Conservation (phyloP, 2,329 filamentous ascomycete genomes). For the Mollisiaceae sp. region DNA sequence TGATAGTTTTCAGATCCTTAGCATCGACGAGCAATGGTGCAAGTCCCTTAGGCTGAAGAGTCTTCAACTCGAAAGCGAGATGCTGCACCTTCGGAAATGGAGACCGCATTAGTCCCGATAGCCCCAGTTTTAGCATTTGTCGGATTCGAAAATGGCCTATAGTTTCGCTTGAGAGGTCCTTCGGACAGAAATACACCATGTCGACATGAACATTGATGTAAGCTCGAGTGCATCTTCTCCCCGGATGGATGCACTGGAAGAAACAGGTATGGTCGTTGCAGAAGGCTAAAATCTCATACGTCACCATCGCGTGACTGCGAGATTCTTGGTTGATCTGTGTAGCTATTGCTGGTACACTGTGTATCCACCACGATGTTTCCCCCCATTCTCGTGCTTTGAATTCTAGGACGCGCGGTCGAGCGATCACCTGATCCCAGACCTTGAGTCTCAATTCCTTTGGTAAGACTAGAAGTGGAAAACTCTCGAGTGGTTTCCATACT, state of each 20-base stretch:
- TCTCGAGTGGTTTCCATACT: not conserved
- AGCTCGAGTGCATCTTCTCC: not conserved
- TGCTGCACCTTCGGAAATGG: not conserved
- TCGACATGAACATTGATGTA: not conserved
- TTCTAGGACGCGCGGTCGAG: not conserved
- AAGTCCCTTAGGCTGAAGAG: not conserved
- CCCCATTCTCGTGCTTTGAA: not conserved
- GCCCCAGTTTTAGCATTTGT: not conserved
- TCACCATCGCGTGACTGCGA: not conserved
- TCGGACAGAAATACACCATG: not conserved
- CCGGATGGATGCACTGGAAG: not conserved
- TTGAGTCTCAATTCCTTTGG: not conserved
- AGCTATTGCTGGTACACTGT: not conserved
- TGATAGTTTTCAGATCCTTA: not conserved
- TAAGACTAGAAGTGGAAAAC: not conserved
- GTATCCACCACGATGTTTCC: not conserved
- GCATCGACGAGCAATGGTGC: not conserved
- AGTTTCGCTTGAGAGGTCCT: not conserved
- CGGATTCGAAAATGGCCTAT: not conserved
- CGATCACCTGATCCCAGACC: not conserved
- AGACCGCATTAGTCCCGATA: not conserved
- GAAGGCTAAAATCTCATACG: not conserved
- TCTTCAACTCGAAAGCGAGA: not conserved
- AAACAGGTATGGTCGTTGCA: not conserved
- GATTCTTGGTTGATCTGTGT: not conserved